A percentile compares a stretch with the other conserved stretches of the same genome.
These are phyloP conservation scores for Trypanosomatidae sp. DNA, from an alignment of 208 protist species.

Conservation along the genomic window DNA sequence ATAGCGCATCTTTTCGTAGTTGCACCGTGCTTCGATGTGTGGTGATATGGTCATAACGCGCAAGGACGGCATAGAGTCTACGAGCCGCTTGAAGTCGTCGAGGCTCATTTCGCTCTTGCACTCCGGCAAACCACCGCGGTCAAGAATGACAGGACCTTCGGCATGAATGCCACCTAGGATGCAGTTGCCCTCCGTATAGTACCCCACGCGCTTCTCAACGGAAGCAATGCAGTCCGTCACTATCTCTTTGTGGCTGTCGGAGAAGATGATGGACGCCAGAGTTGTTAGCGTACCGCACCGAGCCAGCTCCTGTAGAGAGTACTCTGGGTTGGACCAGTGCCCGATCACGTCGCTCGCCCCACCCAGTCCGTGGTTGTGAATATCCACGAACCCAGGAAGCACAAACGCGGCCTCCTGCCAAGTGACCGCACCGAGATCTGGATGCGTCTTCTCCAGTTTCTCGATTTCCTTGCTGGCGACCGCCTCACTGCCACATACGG, in stretches of 20 bases:
- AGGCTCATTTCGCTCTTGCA: constrained; percentile 39
- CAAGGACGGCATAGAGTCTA: constrained; percentile 54
- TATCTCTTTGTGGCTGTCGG: constrained; percentile 43
- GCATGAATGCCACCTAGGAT: constrained; percentile 70
- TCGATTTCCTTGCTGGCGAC: constrained; percentile 26
- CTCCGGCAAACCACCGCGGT: constrained; percentile 58
- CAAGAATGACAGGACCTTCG: constrained; percentile 65
- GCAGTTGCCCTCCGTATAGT: constrained; percentile 44
- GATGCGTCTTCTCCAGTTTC: constrained; percentile 9
- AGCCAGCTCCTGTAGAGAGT: constrained; percentile 60
- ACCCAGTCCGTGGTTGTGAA: constrained; percentile 79
- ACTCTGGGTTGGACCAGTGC: constrained; percentile 72
- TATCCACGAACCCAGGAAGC: constrained; percentile 74
- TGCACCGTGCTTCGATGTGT: constrained; percentile 41
- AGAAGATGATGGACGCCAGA: constrained; percentile 74
- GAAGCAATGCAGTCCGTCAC: constrained; percentile 46
- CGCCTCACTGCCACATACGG: constrained; percentile 26
- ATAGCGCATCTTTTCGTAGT: constrained; percentile 54
- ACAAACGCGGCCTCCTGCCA: constrained; percentile 43
- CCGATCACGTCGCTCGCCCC: constrained; percentile 60
- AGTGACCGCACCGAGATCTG: constrained; percentile 7
- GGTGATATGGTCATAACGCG: constrained; percentile 74
- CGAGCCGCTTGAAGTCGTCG: constrained; percentile 42
- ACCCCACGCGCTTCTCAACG: constrained; percentile 42
- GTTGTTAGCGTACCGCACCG: constrained; percentile 68